These are phyloP conservation scores for Amanita molliuscula DNA, from an alignment of 768 basidiomycete species.

Conservation along the genomic window DNA sequence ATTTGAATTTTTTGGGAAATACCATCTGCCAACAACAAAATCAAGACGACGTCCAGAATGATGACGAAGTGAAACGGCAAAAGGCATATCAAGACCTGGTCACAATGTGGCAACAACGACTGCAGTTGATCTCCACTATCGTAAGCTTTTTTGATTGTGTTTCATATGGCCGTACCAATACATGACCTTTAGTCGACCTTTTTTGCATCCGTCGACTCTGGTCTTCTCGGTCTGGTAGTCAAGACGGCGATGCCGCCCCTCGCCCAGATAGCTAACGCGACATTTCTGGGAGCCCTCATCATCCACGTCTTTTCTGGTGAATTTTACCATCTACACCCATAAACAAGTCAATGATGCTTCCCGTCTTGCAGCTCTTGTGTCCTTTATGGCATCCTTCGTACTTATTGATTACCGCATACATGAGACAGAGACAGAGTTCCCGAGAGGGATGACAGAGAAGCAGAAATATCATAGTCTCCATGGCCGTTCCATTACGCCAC, in stretches of 20 bases:
- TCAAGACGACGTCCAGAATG: not conserved
- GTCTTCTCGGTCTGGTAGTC: not conserved
- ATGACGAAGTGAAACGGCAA: conserved; percentile 1
- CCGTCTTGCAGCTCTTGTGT: not conserved
- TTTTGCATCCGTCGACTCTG: conserved; percentile 3
- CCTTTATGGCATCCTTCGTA: conserved; percentile 2
- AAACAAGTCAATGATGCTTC: not conserved
- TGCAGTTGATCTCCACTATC: conserved; percentile 1
- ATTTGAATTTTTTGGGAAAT: not conserved
- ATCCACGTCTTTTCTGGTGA: conserved; percentile 4
- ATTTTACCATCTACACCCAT: not conserved
- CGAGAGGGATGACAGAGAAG: too few relatives aligned
- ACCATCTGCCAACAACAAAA: not conserved
- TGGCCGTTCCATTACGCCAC: not conserved
- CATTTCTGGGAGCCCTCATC: conserved; percentile 1
- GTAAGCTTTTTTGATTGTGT: not conserved
- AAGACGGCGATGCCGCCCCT: not conserved
- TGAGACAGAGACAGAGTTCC: conserved; percentile 1
- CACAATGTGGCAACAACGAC: not conserved
- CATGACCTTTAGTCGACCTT: not conserved
- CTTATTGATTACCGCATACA: conserved; percentile 6
- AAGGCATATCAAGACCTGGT: conserved; percentile 1
- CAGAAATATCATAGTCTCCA: not conserved
- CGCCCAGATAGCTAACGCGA: not conserved
- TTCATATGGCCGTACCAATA: not conserved